A percentile compares a stretch with the other conserved stretches of the same genome.
Conservation (phyloP, 2,329 filamentous ascomycete genomes). For the Emergomyces pasteurianus region DNA sequence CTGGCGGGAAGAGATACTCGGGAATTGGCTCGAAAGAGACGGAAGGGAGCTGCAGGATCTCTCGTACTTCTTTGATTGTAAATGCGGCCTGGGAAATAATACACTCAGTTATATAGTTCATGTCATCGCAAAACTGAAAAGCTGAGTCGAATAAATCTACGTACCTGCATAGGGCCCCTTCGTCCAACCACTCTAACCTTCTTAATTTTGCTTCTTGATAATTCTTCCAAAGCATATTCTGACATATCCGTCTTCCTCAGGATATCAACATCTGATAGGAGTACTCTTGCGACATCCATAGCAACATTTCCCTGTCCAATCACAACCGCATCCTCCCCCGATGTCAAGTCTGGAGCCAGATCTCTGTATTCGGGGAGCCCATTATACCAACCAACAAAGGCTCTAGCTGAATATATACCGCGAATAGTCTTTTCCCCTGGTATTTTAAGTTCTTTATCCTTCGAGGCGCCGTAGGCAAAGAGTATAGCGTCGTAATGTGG, state of each 20-base stretch:
- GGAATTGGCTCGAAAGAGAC: conserved; percentile 63
- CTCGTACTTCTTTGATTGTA: conserved; percentile 87
- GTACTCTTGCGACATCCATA: conserved; percentile 78
- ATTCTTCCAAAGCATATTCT: conserved; percentile 62
- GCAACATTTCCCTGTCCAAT: conserved; percentile 96
- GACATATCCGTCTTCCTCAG: conserved; percentile 80
- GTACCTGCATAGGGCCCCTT: conserved; percentile 74
- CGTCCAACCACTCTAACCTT: conserved; percentile 79
- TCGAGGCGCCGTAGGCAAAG: conserved; percentile 83
- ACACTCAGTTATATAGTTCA: not conserved
- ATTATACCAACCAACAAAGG: conserved; percentile 98
- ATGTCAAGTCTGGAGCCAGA: conserved; percentile 59
- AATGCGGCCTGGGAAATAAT: conserved; percentile 57
- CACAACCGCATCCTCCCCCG: conserved; percentile 71
- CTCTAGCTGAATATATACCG: conserved; percentile 75
- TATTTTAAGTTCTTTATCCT: conserved; percentile 67
- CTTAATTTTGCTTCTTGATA: conserved; percentile 62
- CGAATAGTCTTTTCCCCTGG: conserved; percentile 59
- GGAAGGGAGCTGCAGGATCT: conserved; percentile 64
- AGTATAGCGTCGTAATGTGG: conserved; percentile 85
- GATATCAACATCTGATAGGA: conserved; percentile 62
- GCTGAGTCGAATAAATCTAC: conserved; percentile 10
- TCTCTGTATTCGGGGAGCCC: conserved; percentile 71
- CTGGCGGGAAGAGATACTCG: conserved; percentile 50
- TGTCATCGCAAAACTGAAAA: not conserved